These are phyloP conservation scores for Dactylellina cionopaga DNA, from an alignment of 2,329 filamentous ascomycete genomes.

Conservation along the genomic window DNA sequence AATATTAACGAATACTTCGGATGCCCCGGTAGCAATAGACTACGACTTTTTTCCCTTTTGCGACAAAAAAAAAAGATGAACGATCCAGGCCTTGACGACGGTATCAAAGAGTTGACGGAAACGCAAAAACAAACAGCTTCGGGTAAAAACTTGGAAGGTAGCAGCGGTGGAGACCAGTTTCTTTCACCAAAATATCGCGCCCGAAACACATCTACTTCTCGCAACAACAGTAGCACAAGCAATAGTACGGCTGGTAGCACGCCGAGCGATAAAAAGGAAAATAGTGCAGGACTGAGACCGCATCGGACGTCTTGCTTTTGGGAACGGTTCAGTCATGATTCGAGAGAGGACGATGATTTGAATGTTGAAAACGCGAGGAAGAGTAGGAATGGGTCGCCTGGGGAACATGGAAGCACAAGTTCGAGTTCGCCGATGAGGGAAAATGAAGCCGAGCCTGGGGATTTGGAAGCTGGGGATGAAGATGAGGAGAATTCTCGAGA, in stretches of 20 bases:
- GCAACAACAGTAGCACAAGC: slow-evolving; percentile 9
- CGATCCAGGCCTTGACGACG: slow-evolving; percentile 52
- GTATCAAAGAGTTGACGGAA: slow-evolving; percentile 46
- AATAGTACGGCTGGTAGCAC: not conserved
- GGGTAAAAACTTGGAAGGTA: too few species aligned
- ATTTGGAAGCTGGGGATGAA: slow-evolving; percentile 4
- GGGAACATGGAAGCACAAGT: slow-evolving; percentile 2
- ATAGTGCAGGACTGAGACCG: not conserved
- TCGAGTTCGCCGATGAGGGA: slow-evolving; percentile 40
- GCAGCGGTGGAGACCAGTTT: slow-evolving; percentile 13
- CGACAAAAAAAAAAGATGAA: slow-evolving; percentile 46
- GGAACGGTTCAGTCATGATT: slow-evolving; percentile 45
- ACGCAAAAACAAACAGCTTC: slow-evolving; percentile 42
- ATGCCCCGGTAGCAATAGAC: not conserved
- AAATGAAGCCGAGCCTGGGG: slow-evolving; percentile 12
- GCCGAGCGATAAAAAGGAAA: slow-evolving; percentile 7
- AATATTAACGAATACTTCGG: not conserved
- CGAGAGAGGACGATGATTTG: slow-evolving; percentile 36
- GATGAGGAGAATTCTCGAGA: slow-evolving; percentile 32
- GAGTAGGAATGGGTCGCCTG: slow-evolving; percentile 6
- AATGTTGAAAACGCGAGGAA: slow-evolving; percentile 22
- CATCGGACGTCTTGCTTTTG: slow-evolving; percentile 43
- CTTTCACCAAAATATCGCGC: slow-evolving; percentile 7
- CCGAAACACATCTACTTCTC: slow-evolving; percentile 5
- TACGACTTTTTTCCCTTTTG: not conserved